These are phyloP conservation scores for Fermentozyma sake DNA, from an alignment of 1,139 yeast species.

Conservation along the genomic window DNA sequence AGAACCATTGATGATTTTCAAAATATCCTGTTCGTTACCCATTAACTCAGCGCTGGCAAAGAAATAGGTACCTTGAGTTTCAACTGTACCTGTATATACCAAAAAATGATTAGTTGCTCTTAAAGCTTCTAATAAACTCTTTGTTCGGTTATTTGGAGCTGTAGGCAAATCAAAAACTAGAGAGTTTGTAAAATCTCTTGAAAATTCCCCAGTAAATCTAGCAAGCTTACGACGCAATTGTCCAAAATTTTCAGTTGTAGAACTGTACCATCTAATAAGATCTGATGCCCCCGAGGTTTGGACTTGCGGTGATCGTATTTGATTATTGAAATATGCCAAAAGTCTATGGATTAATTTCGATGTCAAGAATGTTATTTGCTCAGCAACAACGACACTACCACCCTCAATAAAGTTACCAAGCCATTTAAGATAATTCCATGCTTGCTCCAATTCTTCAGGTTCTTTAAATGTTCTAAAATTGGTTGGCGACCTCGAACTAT, in stretches of 20 bases:
- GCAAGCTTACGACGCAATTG: slow-evolving; percentile 80
- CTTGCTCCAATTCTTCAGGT: slow-evolving; percentile 80
- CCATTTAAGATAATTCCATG: slow-evolving; percentile 71
- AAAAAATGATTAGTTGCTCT: slow-evolving; percentile 70
- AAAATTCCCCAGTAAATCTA: slow-evolving; percentile 67
- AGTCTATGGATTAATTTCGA: slow-evolving; percentile 66
- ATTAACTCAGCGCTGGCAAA: slow-evolving; percentile 62
- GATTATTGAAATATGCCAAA: slow-evolving; percentile 67
- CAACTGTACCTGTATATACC: slow-evolving; percentile 70
- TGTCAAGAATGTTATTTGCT: slow-evolving; percentile 64
- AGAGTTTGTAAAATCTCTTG: slow-evolving; percentile 73
- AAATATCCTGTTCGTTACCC: slow-evolving; percentile 40
- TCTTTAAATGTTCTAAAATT: slow-evolving; percentile 84
- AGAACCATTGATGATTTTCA: slow-evolving; percentile 40
- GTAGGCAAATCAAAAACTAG: slow-evolving; percentile 56
- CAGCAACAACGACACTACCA: slow-evolving; percentile 82
- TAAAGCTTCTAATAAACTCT: slow-evolving; percentile 53
- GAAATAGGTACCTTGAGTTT: slow-evolving; percentile 70
- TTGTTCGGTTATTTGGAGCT: slow-evolving; percentile 47
- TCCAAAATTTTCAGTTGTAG: slow-evolving; percentile 80
- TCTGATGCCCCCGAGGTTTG: slow-evolving; percentile 47
- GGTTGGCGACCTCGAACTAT: slow-evolving; percentile 60
- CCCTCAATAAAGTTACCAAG: slow-evolving; percentile 71
- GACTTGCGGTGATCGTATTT: slow-evolving; percentile 59
- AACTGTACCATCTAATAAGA: slow-evolving; percentile 73